A percentile compares a stretch with the other conserved stretches of the same genome.
Conservation (phyloP, 2,329 filamentous ascomycete genomes). For the Alternaria postmessia region DNA sequence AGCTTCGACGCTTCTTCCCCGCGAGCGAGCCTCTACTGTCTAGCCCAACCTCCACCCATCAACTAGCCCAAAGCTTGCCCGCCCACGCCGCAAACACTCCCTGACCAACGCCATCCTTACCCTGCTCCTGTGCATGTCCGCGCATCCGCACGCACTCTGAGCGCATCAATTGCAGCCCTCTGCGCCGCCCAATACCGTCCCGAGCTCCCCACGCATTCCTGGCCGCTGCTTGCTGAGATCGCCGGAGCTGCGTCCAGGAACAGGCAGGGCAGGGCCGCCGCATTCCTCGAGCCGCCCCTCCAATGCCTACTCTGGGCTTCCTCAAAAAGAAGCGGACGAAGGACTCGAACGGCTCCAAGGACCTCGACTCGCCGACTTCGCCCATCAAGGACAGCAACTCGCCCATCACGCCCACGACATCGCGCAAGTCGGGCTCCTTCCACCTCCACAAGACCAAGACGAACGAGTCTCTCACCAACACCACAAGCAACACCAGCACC, state of each 20-base stretch:
- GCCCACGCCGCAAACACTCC: slow-evolving; percentile 13
- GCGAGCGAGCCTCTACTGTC: slow-evolving; percentile 16
- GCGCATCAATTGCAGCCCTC: slow-evolving; percentile 15
- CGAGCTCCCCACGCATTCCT: slow-evolving; percentile 4
- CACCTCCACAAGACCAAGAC: slow-evolving; percentile 41
- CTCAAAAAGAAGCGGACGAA: slow-evolving; percentile 99
- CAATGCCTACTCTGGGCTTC: slow-evolving; percentile 94
- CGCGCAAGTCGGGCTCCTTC: slow-evolving; percentile 42
- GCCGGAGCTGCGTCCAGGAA: slow-evolving; percentile 16
- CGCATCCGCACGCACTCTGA: slow-evolving; percentile 6
- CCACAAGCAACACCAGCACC: slow-evolving; percentile 13
- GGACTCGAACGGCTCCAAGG: slow-evolving; percentile 72
- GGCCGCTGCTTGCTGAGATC: slow-evolving; percentile 13
- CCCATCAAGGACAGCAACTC: slow-evolving; percentile 65
- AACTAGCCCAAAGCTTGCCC: slow-evolving; percentile 10
- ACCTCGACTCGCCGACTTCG: slow-evolving; percentile 72
- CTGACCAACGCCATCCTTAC: slow-evolving; percentile 1
- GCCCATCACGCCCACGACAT: slow-evolving; percentile 47
- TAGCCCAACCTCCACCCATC: slow-evolving; percentile 16
- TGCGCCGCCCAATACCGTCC: slow-evolving; percentile 3
- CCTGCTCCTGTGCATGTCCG: slow-evolving; percentile 3
- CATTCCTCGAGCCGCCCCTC: slow-evolving; percentile 35
- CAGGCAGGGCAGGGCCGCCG: slow-evolving; percentile 31
- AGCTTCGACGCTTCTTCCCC: slow-evolving; percentile 16
- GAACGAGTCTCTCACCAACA: slow-evolving; percentile 37